These are phyloP conservation scores for Syncephalastrum racemosum DNA, from an alignment of 371 early-diverging fungal genomes.

Conservation along the genomic window DNA sequence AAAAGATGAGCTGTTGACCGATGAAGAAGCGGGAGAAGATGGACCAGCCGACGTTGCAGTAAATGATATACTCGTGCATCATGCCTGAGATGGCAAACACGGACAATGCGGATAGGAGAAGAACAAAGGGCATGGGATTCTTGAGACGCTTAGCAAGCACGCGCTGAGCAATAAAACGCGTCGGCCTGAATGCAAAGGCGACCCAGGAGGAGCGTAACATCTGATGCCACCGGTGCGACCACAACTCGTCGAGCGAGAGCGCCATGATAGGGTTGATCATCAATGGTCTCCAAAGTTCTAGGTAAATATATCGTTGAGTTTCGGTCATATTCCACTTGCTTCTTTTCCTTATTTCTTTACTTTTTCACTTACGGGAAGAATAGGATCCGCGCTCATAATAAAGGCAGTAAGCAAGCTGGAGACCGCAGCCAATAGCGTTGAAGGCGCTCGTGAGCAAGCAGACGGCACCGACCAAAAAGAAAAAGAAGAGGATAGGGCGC, in stretches of 20 bases:
- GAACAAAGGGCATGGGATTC: constrained; percentile 17
- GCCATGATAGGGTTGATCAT: constrained; percentile 36
- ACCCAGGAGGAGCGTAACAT: constrained; percentile 40
- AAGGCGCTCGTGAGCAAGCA: constrained; percentile 28
- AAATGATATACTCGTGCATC: constrained; percentile 31
- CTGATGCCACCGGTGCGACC: constrained; percentile 47
- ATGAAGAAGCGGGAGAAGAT: constrained; percentile 21
- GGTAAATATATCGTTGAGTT: not conserved
- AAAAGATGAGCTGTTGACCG: constrained; percentile 33
- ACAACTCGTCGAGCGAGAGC: constrained; percentile 29
- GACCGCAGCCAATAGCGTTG: constrained; percentile 25
- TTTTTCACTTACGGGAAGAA: constrained; percentile 27
- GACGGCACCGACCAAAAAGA: constrained; percentile 16
- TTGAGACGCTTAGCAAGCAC: constrained; percentile 23
- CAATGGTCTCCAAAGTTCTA: constrained; percentile 41
- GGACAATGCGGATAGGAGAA: constrained; percentile 13
- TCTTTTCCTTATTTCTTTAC: not conserved
- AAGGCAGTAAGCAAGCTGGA: constrained; percentile 34
- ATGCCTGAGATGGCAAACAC: constrained; percentile 32
- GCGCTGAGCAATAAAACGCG: constrained; percentile 25
- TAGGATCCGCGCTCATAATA: constrained; percentile 35
- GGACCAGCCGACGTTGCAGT: constrained; percentile 31
- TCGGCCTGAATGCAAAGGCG: constrained; percentile 39
- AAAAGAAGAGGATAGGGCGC: constrained; percentile 24
- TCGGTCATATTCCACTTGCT: not conserved